Evolutionary conservation across 169 alveolate genomes (phyloP).

Genomic region (Neospora caninum): DNA sequence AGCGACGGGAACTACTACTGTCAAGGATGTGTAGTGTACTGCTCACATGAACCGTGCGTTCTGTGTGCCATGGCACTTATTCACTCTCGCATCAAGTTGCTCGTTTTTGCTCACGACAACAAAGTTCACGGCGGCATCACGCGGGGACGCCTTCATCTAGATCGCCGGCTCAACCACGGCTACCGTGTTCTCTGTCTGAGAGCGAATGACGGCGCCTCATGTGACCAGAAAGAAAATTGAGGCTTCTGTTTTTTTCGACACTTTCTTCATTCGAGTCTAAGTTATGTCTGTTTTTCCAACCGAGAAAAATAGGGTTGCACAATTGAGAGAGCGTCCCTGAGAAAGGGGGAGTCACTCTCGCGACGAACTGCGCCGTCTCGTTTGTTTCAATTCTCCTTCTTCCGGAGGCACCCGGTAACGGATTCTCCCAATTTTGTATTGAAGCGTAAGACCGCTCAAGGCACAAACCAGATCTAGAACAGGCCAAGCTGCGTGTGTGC

Average conservation of each 20-base stretch:
- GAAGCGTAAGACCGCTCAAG: too few species aligned
- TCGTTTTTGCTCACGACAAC: conserved; percentile 80
- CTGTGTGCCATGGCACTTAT: conserved; percentile 97
- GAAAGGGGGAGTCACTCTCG: too few species aligned
- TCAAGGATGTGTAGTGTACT: conserved; percentile 81
- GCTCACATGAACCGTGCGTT: conserved; percentile 94
- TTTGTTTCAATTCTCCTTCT: too few species aligned
- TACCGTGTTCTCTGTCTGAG: conserved; percentile 21
- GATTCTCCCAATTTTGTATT: too few species aligned
- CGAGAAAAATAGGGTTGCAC: too few species aligned
- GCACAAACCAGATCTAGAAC: too few species aligned
- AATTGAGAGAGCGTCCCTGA: too few species aligned
- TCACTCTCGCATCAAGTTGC: conserved; percentile 91
- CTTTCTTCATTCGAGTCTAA: too few species aligned
- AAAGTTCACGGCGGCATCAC: conserved; percentile 26
- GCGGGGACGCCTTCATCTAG: conserved; percentile 16
- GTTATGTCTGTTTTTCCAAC: too few species aligned
- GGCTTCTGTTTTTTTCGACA: not conserved
- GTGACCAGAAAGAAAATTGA: not conserved
- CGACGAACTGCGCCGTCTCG: too few species aligned
- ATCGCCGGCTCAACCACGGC: conserved; percentile 45
- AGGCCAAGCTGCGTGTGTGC: too few species aligned
- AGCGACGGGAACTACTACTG: conserved; percentile 78
- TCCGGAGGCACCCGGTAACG: too few species aligned
- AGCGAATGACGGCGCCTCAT: not conserved